Percentiles rank a stretch among this genome's conserved stretches.
Conservation (phyloP, 768 basidiomycete genomes). For the Rhodotorula kratochvilovae region DNA sequence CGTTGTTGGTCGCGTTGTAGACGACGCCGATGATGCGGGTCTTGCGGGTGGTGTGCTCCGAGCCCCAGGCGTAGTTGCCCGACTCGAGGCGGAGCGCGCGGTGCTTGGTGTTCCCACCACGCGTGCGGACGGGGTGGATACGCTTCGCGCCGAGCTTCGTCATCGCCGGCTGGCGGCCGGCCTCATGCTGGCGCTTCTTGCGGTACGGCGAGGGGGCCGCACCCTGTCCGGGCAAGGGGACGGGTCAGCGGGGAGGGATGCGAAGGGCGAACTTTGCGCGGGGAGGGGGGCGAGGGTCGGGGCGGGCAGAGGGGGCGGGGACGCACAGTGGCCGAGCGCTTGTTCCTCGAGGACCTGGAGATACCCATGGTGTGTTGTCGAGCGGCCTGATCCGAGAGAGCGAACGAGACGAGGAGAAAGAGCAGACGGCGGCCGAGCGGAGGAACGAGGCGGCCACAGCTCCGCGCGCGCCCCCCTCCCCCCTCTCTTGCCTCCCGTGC, state of each 20-base stretch:
- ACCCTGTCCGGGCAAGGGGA: constrained; percentile 44
- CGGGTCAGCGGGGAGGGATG: too few species aligned
- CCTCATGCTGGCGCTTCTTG: constrained; percentile 95
- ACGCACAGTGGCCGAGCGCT: constrained; percentile 75
- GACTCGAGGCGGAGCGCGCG: constrained; percentile 92
- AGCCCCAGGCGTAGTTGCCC: constrained; percentile 99
- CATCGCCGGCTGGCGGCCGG: constrained; percentile 79
- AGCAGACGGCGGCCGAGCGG: neutral
- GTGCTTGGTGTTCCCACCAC: constrained; percentile 92
- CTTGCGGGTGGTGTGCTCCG: constrained; percentile 89
- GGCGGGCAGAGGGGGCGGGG: constrained; percentile 1
- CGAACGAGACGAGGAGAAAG: neutral
- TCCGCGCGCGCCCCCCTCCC: neutral
- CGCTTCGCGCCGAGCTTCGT: constrained; percentile 96
- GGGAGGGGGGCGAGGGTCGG: constrained; percentile 26
- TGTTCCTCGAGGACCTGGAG: constrained; percentile 93
- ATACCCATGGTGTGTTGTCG: constrained; percentile 56
- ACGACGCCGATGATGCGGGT: constrained; percentile 94
- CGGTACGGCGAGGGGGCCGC: constrained; percentile 76
- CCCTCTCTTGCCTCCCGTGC: neutral
- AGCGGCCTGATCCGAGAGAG: neutral
- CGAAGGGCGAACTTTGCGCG: neutral
- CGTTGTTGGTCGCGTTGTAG: constrained; percentile 99
- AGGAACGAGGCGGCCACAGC: neutral
- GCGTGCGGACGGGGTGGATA: constrained; percentile 86